These are phyloP conservation scores for Podaxis sp. DNA, from an alignment of 768 basidiomycete genomes.

Conservation along the genomic window DNA sequence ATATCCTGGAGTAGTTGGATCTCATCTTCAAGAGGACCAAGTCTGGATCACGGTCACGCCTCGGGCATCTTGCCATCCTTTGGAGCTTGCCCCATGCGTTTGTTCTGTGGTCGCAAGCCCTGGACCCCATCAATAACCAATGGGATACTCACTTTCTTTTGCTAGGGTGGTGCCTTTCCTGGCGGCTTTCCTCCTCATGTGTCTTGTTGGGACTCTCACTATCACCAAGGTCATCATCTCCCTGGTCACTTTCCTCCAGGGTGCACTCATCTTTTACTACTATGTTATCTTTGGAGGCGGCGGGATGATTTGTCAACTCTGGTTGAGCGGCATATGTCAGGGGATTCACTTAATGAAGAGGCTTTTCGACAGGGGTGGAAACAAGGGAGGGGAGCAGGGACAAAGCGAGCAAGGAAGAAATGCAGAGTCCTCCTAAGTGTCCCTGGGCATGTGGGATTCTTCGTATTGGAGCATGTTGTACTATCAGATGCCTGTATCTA, in stretches of 20 bases:
- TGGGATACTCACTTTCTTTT: neutral
- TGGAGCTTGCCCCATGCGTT: slow-evolving; percentile 12
- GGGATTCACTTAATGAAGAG: neutral
- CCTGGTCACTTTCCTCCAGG: neutral
- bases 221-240: neutral
- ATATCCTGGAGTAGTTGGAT: neutral
- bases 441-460: too few relatives aligned
- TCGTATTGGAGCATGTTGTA: too few relatives aligned
- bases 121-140: neutral
- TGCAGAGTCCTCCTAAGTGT: too few relatives aligned
- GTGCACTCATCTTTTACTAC: slow-evolving; percentile 1
- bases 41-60: neutral
- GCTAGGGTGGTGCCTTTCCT: slow-evolving; percentile 4
- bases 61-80: slow-evolving; percentile 3
- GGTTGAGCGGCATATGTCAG: neutral
- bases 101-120: slow-evolving; percentile 7
- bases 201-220: slow-evolving; percentile 1
- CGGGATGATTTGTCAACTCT: neutral
- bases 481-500: too few relatives aligned
- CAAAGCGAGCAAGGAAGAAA: too few relatives aligned
- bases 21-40: neutral
- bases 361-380: neutral
- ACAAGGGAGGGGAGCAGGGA: too few relatives aligned
- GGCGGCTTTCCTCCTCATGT: slow-evolving; percentile 7
- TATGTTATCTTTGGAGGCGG: neutral